These are phyloP conservation scores for Corymbia citriodora DNA, from an alignment of 441 rosid species.

Conservation along the genomic window DNA sequence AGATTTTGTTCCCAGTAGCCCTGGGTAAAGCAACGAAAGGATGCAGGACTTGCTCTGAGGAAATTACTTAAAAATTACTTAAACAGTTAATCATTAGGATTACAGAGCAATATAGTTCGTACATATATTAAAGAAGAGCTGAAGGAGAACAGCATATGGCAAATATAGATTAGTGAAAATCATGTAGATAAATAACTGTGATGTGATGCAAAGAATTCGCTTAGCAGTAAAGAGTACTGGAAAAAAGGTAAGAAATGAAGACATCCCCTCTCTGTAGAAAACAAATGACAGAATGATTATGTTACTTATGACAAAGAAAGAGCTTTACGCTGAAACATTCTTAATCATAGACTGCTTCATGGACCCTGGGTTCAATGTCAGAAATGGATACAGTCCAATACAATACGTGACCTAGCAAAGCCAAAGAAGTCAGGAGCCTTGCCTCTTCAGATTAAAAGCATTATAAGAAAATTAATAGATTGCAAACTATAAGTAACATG, in stretches of 20 bases:
- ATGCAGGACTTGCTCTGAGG: background rate
- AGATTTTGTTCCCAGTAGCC: background rate
- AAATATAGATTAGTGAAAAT: background rate
- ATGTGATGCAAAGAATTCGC: background rate
- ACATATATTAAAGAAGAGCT: background rate
- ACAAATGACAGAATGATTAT: background rate
- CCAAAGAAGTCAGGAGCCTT: slow-evolving; percentile 9
- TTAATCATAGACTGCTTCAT: slow-evolving; percentile 39
- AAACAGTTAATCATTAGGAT: background rate
- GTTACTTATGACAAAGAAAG: slow-evolving; percentile 4
- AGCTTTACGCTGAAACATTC: slow-evolving; percentile 49
- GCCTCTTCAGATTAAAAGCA: background rate
- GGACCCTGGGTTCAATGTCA: slow-evolving; percentile 55
- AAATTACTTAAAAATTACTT: background rate
- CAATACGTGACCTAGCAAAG: slow-evolving; percentile 41
- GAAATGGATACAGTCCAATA: slow-evolving; percentile 75
- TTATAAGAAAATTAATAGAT: background rate
- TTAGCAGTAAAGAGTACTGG: background rate
- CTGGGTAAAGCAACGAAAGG: background rate
- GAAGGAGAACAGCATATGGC: background rate
- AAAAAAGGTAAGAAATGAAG: background rate
- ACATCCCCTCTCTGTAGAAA: background rate
- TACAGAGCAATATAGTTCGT: background rate
- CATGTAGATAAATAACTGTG: background rate
- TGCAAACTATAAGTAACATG: slow-evolving; percentile 3